Percentiles rank a stretch among this genome's conserved stretches.
phyloP scores from a whole-genome alignment of 2,329 filamentous ascomycete genomes.

The Colletotrichum tropicicola region DNA sequence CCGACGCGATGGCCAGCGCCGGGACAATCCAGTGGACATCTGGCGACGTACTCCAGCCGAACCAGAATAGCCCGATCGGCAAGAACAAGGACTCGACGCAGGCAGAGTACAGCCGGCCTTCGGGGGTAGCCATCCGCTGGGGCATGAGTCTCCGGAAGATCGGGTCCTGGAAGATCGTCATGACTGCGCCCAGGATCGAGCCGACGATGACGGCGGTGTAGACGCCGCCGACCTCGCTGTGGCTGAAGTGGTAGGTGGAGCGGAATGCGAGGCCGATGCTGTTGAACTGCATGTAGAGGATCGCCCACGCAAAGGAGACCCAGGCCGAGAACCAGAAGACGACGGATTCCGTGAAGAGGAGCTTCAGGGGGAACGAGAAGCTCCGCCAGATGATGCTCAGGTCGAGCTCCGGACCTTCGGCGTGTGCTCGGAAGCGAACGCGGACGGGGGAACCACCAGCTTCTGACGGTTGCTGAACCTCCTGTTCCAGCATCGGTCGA shows the following conservation, averaged over 20 bases:
- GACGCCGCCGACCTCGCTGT: constrained; percentile 44
- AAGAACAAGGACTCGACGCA: constrained; percentile 46
- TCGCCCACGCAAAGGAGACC: constrained; percentile 58
- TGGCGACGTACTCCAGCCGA: constrained; percentile 62
- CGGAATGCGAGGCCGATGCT: constrained; percentile 58
- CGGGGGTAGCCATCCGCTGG: constrained; percentile 64
- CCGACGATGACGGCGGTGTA: background rate
- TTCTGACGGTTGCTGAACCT: background rate
- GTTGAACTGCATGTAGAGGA: constrained; percentile 61
- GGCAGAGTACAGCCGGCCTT: constrained; percentile 81
- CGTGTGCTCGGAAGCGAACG: background rate
- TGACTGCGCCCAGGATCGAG: constrained; percentile 66
- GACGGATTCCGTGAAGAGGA: constrained; percentile 71
- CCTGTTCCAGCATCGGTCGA: background rate
- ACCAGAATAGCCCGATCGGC: constrained; percentile 68
- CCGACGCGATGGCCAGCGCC: constrained; percentile 64
- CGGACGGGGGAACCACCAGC: background rate
- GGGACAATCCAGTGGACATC: constrained; percentile 62
- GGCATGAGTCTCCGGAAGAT: background rate
- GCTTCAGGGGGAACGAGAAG: constrained; percentile 83
- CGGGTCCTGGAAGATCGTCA: constrained; percentile 77
- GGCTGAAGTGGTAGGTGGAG: constrained; percentile 54
- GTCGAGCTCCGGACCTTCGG: constrained; percentile 58
- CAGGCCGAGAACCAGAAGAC: constrained; percentile 64
- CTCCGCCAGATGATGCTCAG: constrained; percentile 74